phyloP scores from a whole-genome alignment of 176 grass and related monocot genomes.

The Bromus sterilis region DNA sequence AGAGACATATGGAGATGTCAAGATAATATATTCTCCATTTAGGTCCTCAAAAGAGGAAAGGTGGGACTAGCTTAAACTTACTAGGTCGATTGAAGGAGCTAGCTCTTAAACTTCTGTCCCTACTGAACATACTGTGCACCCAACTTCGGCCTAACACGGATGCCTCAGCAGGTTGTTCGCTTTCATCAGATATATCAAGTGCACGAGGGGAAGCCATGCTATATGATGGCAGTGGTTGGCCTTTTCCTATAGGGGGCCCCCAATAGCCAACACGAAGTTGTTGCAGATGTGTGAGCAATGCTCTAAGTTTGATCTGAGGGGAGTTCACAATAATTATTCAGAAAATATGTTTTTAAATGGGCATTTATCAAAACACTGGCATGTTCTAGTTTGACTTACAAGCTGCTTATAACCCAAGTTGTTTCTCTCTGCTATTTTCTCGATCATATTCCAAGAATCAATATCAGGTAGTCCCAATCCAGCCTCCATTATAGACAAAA shows the following conservation, averaged over 20 bases:
- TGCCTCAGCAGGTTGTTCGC: slow-evolving; percentile 84
- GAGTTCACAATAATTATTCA: slow-evolving; percentile 19
- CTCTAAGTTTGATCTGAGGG: slow-evolving; percentile 88
- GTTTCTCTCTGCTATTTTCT: slow-evolving; percentile 98
- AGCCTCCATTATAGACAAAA: slow-evolving; percentile 60
- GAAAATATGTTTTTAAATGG: slow-evolving; percentile 2
- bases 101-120: slow-evolving; percentile 86
- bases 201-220: slow-evolving; percentile 81
- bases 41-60: neutral
- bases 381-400: slow-evolving; percentile 53
- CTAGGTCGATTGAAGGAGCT: slow-evolving; percentile 73
- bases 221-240: slow-evolving; percentile 36
- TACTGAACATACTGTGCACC: slow-evolving; percentile 99
- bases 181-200: slow-evolving; percentile 74
- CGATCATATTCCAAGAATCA: slow-evolving; percentile 97
- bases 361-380: neutral
- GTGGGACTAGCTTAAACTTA: slow-evolving; percentile 33
- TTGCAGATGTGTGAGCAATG: slow-evolving; percentile 88
- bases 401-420: slow-evolving; percentile 98
- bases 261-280: slow-evolving; percentile 93
- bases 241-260: slow-evolving; percentile 68
- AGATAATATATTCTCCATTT: slow-evolving; percentile 1
- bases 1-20: slow-evolving; percentile 1
- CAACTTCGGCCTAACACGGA: slow-evolving; percentile 91
- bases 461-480: slow-evolving; percentile 87